Evolutionary conservation across 257 asterid genomes (phyloP).

Genomic region (Salvia splendens): DNA sequence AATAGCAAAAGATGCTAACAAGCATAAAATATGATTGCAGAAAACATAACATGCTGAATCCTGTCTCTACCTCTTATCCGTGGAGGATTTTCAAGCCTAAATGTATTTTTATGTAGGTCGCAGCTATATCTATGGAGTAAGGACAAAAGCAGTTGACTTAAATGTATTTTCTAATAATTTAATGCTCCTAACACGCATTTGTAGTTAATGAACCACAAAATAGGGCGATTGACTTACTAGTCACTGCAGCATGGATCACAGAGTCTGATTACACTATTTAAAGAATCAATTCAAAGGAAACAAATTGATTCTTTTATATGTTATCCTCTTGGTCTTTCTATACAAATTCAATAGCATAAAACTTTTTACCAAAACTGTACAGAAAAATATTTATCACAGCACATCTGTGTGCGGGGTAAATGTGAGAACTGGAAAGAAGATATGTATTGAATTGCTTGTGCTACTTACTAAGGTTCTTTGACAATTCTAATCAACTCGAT

Average conservation of each 20-base stretch:
- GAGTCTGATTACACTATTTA: neutral
- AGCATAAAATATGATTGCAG: slow-evolving; percentile 13
- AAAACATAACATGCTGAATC: slow-evolving; percentile 15
- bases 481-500: neutral
- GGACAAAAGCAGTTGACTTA: slow-evolving; percentile 10
- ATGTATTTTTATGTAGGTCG: neutral
- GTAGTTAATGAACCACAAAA: slow-evolving; percentile 23
- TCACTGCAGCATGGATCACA: neutral
- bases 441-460: slow-evolving; percentile 1
- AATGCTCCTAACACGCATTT: slow-evolving; percentile 10
- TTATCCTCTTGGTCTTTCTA: neutral
- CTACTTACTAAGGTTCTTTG: slow-evolving; percentile 14
- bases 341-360: slow-evolving; percentile 3
- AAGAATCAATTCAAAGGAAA: slow-evolving; percentile 7
- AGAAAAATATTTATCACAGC: neutral
- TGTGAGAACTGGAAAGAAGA: slow-evolving; percentile 2
- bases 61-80: slow-evolving; percentile 12
- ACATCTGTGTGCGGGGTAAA: slow-evolving; percentile 12
- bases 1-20: slow-evolving; percentile 22
- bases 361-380: neutral
- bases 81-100: slow-evolving; percentile 12
- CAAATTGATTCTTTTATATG: neutral
- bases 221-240: neutral
- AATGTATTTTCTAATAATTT: slow-evolving; percentile 7
- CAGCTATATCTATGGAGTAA: too few species aligned